Evolutionary conservation across 495 filamentous ascomycete genomes (phyloP).

Genomic region (Astrocystis sublimbata): DNA sequence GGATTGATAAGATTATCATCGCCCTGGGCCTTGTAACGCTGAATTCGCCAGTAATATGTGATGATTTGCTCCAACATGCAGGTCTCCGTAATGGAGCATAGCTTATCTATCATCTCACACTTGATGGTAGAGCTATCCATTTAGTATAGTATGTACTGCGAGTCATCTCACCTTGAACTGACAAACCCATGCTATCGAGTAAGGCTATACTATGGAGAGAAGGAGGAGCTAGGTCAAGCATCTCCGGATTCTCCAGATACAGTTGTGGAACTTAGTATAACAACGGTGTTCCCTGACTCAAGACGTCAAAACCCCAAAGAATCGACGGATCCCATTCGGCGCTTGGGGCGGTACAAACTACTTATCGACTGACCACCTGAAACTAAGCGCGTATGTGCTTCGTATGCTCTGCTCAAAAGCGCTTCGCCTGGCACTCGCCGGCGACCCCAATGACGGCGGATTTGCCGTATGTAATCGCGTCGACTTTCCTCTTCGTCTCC

Average conservation of each 20-base stretch:
- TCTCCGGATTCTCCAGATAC: conserved; percentile 3
- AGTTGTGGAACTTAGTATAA: not conserved
- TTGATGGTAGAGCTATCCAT: not conserved
- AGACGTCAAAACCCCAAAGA: too few species aligned
- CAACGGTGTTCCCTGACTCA: not conserved
- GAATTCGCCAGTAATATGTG: not conserved
- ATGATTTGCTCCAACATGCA: conserved; percentile 1
- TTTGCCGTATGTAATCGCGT: not conserved
- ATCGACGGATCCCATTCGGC: too few species aligned
- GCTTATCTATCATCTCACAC: not conserved
- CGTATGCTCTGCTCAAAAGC: not conserved
- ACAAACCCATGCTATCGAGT: not conserved
- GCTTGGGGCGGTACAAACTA: not conserved
- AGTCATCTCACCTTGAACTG: not conserved
- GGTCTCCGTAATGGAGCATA: not conserved
- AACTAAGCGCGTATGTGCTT: too few species aligned
- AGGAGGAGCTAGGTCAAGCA: not conserved
- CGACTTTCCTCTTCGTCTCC: not conserved
- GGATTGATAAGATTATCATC: not conserved
- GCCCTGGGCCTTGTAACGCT: not conserved
- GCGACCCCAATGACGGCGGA: not conserved
- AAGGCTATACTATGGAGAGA: not conserved
- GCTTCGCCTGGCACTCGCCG: not conserved
- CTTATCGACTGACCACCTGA: not conserved
- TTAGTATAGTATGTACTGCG: not conserved